Evolutionary conservation across 768 basidiomycete species (phyloP).

Genomic region (Russula sp.): DNA sequence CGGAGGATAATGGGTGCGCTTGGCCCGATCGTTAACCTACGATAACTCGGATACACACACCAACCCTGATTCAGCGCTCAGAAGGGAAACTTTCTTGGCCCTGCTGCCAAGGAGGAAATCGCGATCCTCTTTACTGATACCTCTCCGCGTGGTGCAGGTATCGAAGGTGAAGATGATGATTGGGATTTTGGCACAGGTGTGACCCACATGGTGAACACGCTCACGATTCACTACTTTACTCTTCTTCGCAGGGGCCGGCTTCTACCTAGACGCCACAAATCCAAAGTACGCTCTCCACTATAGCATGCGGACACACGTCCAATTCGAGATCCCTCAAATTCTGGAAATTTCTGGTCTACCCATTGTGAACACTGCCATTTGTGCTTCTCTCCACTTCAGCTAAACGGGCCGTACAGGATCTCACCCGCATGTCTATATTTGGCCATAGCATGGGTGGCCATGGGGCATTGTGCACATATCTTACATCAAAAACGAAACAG

Average conservation of each 20-base stretch:
- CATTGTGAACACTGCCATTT: constrained; percentile 41
- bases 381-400: not conserved
- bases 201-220: constrained; percentile 2
- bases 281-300: constrained; percentile 67
- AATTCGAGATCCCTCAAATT: constrained; percentile 75
- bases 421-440: constrained; percentile 76
- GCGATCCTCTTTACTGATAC: constrained; percentile 95
- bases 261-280: constrained; percentile 89
- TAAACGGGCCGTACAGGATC: constrained; percentile 46
- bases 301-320: constrained; percentile 84
- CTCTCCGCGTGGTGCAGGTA: constrained; percentile 84
- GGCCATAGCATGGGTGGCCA: constrained; percentile 99
- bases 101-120: constrained; percentile 78
- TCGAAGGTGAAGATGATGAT: constrained; percentile 69
- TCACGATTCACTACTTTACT: not conserved
- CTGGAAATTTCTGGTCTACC: constrained; percentile 68
- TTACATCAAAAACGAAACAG: constrained; percentile 58
- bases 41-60: not conserved
- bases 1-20: constrained; percentile 83
- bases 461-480: constrained; percentile 87
- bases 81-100: constrained; percentile 88
- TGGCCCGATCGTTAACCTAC: not conserved
- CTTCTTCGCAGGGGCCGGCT: constrained; percentile 59
- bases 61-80: constrained; percentile 55
- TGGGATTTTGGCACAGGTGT: constrained; percentile 89